Conservation (phyloP, 1,139 yeast species). For the Hyphopichia pseudoburtonii region DNA sequence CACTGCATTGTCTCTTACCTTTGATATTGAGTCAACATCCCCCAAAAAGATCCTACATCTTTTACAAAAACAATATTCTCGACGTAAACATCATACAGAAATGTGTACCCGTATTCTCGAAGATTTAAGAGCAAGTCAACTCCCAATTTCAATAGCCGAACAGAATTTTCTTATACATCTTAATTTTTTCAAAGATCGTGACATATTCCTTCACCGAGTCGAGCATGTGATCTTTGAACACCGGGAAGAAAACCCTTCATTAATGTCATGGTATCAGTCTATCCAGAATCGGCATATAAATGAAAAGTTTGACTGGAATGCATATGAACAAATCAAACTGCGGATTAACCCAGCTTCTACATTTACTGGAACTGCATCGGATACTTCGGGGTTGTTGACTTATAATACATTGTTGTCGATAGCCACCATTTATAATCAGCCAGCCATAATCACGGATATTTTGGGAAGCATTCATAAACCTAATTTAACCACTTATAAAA, state of each 20-base stretch:
- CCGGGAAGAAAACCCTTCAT: background rate
- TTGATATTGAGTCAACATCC: background rate
- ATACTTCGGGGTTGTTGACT: no score
- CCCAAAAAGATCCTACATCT: slow-evolving; percentile 2
- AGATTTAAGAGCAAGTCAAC: slow-evolving; percentile 24
- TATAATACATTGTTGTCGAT: slow-evolving; percentile 24
- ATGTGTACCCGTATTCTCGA: slow-evolving; percentile 23
- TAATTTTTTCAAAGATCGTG: slow-evolving; percentile 32
- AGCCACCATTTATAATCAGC: slow-evolving; percentile 25
- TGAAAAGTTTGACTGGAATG: slow-evolving; percentile 20
- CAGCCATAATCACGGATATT: slow-evolving; percentile 15
- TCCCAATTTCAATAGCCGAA: slow-evolving; percentile 33
- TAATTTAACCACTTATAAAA: slow-evolving; percentile 11
- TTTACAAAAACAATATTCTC: slow-evolving; percentile 18
- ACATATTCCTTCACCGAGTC: slow-evolving; percentile 11
- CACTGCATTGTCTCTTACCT: slow-evolving; percentile 15
- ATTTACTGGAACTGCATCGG: no score
- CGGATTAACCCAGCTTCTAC: no score
- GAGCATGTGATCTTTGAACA: background rate
- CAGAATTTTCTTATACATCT: slow-evolving; percentile 28
- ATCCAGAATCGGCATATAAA: no score
- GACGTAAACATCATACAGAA: slow-evolving; percentile 18
- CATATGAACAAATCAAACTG: slow-evolving; percentile 14
- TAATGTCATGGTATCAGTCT: no score
- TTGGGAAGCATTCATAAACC: slow-evolving; percentile 12